Percentiles rank a stretch among this genome's conserved stretches.
Conservation (phyloP, 768 basidiomycete species). For the Ramaria sp. region DNA sequence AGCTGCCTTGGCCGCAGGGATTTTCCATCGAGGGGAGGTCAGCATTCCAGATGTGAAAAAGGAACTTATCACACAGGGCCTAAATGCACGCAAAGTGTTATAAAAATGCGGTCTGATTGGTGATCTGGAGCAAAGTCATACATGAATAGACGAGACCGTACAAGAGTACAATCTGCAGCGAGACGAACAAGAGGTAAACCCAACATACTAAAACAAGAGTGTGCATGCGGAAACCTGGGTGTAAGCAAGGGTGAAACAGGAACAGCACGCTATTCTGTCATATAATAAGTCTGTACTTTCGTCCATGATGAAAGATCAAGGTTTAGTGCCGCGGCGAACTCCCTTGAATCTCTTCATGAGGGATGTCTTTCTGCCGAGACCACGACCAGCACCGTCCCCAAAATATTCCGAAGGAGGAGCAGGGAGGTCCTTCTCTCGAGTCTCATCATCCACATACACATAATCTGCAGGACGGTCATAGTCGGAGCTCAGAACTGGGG, state of each 20-base stretch:
- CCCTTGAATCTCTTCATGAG: slow-evolving; percentile 67
- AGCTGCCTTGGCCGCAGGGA: slow-evolving; percentile 92
- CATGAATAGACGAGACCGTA: slow-evolving; percentile 5
- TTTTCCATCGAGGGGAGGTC: slow-evolving; percentile 90
- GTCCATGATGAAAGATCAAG: neutral
- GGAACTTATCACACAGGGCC: slow-evolving; percentile 31
- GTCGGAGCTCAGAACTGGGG: slow-evolving; percentile 21
- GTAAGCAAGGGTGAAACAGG: neutral
- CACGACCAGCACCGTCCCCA: slow-evolving; percentile 26
- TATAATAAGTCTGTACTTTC: neutral
- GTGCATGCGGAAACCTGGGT: neutral
- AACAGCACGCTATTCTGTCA: neutral
- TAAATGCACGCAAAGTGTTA: slow-evolving; percentile 34
- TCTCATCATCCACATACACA: slow-evolving; percentile 47
- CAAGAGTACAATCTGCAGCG: slow-evolving; percentile 10
- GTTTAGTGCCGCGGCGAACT: slow-evolving; percentile 23
- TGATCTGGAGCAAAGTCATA: neutral
- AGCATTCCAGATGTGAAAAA: slow-evolving; percentile 72
- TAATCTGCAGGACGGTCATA: slow-evolving; percentile 27
- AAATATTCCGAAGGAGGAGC: slow-evolving; percentile 39
- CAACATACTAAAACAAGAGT: neutral
- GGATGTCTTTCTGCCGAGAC: slow-evolving; percentile 63
- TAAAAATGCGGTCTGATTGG: neutral
- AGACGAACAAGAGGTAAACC: neutral
- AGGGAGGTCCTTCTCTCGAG: slow-evolving; percentile 44